Base-by-base conservation (phyloP, 75 land plant genomes). In the Picea glauca region DNA sequence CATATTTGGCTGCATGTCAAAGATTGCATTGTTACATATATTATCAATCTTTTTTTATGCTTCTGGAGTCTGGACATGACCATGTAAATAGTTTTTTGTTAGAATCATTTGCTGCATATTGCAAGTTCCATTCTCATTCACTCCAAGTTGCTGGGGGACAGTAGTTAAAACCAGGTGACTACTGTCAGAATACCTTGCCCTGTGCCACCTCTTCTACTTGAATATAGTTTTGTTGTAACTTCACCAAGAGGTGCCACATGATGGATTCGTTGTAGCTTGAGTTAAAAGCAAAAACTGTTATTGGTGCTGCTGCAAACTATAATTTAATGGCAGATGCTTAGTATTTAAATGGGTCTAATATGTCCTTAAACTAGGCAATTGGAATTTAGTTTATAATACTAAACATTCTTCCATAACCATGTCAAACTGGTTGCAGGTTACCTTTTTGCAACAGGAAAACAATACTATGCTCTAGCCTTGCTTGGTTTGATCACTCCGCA, bases 401-500 rank as follows among this genome's bases (percentile, higher is more conserved):
- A 6, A 58, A 40, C 50, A 46, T 7, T 20, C 73, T 70, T 70
- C 13, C 3, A 64, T 30, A 60, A 75, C 67, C 4, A 20, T 60
- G 18, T 58, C 31, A 60, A 26, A 72, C 50, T 58, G 50, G 62
- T 75, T 88, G 81, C 89, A 94, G 99, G 90, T 33, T 96, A 96
- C 81, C 84, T 96, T 31, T 84, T 92, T 32, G 87, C 87, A 56
- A 76, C 90, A 75, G 98, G 92, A 14, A 96, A 96, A 78, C 90
- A 89, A 11, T 91, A 84, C 65, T 94, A 94, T 79, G 98, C 90
- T 23, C 62, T 96, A 23, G 93, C 89, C 30, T 83, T 96, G 12
- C 88, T 96, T 26, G 99, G 87, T 26, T 82, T 96, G 76, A 84
- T 91, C 73, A 56, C 85, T 60, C 99, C 99, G 14, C 99, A 96